Conservation (phyloP, 305 asterid species). For the Fraxinus platypoda region DNA sequence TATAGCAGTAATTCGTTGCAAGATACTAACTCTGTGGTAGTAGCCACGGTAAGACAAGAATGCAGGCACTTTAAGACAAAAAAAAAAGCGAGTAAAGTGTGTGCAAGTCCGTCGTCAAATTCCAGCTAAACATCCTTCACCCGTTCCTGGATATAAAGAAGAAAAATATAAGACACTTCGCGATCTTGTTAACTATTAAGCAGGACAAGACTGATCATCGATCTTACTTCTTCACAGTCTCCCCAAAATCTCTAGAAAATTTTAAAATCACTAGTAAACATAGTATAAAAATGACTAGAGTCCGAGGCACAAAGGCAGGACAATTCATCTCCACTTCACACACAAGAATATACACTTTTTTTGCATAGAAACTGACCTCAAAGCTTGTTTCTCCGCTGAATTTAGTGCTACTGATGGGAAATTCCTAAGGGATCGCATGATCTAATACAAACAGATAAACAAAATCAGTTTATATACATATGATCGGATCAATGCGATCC, state of each 20-base stretch:
- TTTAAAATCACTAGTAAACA: not conserved
- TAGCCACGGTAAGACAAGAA: not conserved
- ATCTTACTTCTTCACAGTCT: not conserved
- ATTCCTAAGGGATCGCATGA: conserved; percentile 34
- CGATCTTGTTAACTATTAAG: not conserved
- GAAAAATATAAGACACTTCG: not conserved
- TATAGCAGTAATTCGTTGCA: not conserved
- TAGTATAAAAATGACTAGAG: not conserved
- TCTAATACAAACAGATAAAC: conserved; percentile 12
- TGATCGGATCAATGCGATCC: conserved; percentile 51
- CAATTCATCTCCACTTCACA: not conserved
- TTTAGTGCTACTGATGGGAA: conserved; percentile 22
- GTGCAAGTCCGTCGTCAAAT: not conserved
- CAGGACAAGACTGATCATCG: not conserved
- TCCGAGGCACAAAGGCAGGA: not conserved
- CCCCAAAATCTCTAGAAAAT: not conserved
- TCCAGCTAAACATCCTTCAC: not conserved
- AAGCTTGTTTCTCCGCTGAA: not conserved
- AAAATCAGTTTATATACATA: not conserved
- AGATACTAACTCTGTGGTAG: not conserved
- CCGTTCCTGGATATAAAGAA: not conserved
- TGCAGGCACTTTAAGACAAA: not conserved
- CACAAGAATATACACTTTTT: not conserved
- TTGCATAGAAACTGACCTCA: not conserved
- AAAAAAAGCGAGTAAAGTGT: not conserved